Base-by-base conservation (phyloP, 148 eudicot species). In the Cornus controversa region DNA sequence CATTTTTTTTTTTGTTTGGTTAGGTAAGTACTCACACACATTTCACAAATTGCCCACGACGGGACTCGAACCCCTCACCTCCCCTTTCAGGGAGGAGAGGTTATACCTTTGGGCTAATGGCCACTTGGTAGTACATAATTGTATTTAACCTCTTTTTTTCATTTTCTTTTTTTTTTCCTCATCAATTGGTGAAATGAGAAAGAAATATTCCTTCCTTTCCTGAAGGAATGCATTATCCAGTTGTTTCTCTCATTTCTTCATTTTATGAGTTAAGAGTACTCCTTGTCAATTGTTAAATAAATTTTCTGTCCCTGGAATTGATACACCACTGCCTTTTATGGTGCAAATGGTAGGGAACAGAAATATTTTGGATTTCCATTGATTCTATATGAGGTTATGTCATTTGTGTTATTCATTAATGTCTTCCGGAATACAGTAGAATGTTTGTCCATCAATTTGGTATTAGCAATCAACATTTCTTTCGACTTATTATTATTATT, bases 151-250 rank as follows among this genome's bases (percentile, higher is more conserved):
- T 22, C 25, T 60, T 22, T 6, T n/a, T n/a, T n/a, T n/a, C n/a
- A n/a, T n/a, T n/a, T n/a, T 22, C 25, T 60, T 22, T 6, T 60
- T 15, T 50, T 13, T 75, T 27, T 37, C 31, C 1, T 71, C 67
- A 37, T 16, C 26, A 71, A 34, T 79, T 27, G 72, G 8, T 73
- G 72, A 36, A 54, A 42, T 26, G 57, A 37, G 42, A 60, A 40
- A 16, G 15, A 36, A 10, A 20, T 66, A 37, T 42, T 50, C 63
- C 10, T 71, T 45, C 10, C 28, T n/a, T 70, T 74, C 77, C 25
- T 14, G 14, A 60, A 6, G 76, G 70, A 28, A 40, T 36, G 36
- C 1, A 26, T 78, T 63, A 45, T 62, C 65, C 0, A 34, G 27
- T 42, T 42, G 28, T 36, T 40, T 27, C 2, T 62, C 27, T 57